Conservation (phyloP, 805 yeast genomes). For the Ogataea thermomethanolica region DNA sequence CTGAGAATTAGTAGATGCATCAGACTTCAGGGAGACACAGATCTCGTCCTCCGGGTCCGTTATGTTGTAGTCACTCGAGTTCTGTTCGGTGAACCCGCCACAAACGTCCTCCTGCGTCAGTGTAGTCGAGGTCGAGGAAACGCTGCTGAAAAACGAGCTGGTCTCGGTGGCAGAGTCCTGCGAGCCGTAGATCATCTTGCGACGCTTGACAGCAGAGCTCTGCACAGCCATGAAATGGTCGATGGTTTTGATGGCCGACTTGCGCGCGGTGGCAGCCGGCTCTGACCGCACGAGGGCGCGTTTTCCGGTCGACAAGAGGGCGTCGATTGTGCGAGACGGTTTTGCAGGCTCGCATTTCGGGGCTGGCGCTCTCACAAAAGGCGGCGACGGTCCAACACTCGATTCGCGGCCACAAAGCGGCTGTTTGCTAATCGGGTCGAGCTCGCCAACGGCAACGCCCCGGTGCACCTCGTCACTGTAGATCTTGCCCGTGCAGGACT, state of each 20-base stretch:
- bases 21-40: constrained; percentile 3
- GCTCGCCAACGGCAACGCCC: constrained; percentile 57
- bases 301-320: not conserved
- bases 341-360: too few species aligned
- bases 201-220: constrained; percentile 27
- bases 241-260: constrained; percentile 21
- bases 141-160: constrained; percentile 20
- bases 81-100: constrained; percentile 8
- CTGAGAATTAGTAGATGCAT: not conserved
- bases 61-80: constrained; percentile 30
- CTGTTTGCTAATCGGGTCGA: constrained; percentile 61
- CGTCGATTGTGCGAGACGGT: not conserved
- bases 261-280: constrained; percentile 4
- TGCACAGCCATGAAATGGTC: constrained; percentile 22
- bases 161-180: constrained; percentile 9
- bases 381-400: not conserved
- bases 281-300: constrained; percentile 3
- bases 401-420: constrained; percentile 45
- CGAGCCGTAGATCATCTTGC: constrained; percentile 21
- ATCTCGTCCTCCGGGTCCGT: constrained; percentile 29
- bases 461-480: constrained; percentile 46
- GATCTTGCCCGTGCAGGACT: constrained; percentile 44
- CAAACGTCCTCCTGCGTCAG: constrained; percentile 12
- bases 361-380: not conserved
- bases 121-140: constrained; percentile 1